Evolutionary conservation across 2,329 filamentous ascomycete species (phyloP).

Genomic region (Scedosporium boydii): DNA sequence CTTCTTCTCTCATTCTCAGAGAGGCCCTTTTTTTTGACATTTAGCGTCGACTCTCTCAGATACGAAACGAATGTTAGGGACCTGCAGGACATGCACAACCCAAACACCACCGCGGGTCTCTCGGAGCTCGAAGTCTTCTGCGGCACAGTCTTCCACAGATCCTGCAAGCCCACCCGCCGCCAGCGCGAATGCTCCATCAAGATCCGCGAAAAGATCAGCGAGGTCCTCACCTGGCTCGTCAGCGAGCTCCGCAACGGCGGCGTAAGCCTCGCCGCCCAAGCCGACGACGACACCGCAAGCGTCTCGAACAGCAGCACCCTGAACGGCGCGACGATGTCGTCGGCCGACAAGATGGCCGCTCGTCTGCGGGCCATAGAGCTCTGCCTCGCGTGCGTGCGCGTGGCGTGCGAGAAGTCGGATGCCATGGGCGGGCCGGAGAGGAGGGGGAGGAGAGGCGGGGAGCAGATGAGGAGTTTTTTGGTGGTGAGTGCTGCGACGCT

Average conservation of each 20-base stretch:
- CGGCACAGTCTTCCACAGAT: conserved; percentile 43
- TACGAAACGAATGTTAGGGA: conserved; percentile 13
- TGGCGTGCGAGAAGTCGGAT: neutral
- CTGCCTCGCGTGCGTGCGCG: conserved; percentile 2
- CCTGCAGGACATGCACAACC: conserved; percentile 19
- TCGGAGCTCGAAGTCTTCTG: conserved; percentile 46
- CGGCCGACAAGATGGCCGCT: neutral
- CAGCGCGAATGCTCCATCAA: conserved; percentile 42
- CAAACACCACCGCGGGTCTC: conserved; percentile 30
- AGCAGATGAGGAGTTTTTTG: conserved; percentile 1
- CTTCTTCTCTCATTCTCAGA: neutral
- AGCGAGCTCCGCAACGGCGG: conserved; percentile 20
- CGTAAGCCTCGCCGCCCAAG: neutral
- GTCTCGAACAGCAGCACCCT: neutral
- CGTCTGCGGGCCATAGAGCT: neutral
- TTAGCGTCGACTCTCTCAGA: neutral
- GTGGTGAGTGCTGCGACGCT: neutral
- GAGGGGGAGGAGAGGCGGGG: neutral
- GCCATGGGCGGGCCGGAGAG: neutral
- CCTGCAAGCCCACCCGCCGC: conserved; percentile 35
- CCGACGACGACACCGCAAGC: neutral
- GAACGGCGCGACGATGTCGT: neutral
- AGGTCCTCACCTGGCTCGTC: conserved; percentile 31
- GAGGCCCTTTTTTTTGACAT: neutral
- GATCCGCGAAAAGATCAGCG: conserved; percentile 41